Conservation (phyloP, 257 asterid genomes). For the Salvia hispanica region DNA sequence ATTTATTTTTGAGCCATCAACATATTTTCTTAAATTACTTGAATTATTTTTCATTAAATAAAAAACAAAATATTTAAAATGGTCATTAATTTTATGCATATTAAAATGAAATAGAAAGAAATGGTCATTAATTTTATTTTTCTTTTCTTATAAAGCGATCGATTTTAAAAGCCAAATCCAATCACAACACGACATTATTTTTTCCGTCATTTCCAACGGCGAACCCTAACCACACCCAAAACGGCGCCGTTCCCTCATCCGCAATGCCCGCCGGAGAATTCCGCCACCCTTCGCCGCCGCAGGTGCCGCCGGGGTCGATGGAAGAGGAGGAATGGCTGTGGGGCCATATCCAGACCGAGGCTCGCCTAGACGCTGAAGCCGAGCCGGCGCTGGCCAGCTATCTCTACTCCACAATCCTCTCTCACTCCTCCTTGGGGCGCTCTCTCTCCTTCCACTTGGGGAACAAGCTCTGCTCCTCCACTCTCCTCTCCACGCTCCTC, state of each 20-base stretch:
- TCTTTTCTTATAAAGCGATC: background rate
- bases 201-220: background rate
- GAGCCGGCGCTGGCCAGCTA: constrained; percentile 92
- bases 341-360: constrained; percentile 74
- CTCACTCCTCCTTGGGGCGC: constrained; percentile 84
- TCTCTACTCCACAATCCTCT: constrained; percentile 75
- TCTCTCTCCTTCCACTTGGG: constrained; percentile 85
- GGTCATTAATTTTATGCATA: no score
- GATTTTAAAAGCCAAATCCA: constrained; percentile 4
- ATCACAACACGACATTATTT: background rate
- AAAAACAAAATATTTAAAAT: no score
- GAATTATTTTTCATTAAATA: no score
- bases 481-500: constrained; percentile 80
- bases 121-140: no score
- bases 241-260: constrained; percentile 32
- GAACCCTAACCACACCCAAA: constrained; percentile 8
- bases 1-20: no score
- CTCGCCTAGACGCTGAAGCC: constrained; percentile 77
- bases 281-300: constrained; percentile 43
- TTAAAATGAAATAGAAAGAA: no score
- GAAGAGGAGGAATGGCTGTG: constrained; percentile 76
- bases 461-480: constrained; percentile 87
- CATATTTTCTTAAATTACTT: no score
- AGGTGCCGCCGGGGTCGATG: constrained; percentile 50
- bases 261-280: constrained; percentile 69